Evolutionary conservation across 2,329 filamentous ascomycete genomes (phyloP).

Genomic region (Fusarium sp.): DNA sequence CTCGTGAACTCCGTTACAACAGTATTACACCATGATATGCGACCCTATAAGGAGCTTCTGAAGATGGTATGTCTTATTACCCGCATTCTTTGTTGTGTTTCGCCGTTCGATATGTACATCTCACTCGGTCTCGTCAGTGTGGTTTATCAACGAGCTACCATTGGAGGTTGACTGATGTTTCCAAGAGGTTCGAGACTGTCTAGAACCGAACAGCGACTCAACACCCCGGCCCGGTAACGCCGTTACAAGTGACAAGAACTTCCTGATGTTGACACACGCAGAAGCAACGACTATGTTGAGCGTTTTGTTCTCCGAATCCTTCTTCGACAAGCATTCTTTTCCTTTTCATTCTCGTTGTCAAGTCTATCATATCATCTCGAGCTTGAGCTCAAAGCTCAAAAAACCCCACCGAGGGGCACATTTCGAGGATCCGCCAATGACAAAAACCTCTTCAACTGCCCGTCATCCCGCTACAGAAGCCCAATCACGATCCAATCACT

Average conservation of each 20-base stretch:
- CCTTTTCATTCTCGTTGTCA: neutral
- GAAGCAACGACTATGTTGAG: neutral
- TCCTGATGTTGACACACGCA: conserved; percentile 14
- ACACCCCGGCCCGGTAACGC: conserved; percentile 32
- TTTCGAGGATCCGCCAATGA: conserved; percentile 21
- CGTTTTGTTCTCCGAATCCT: neutral
- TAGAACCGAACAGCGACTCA: conserved; percentile 11
- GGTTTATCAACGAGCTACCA: conserved; percentile 25
- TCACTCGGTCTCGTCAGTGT: conserved; percentile 7
- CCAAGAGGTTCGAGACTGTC: conserved; percentile 30
- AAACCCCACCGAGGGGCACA: conserved; percentile 42
- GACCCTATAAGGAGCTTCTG: conserved; percentile 20
- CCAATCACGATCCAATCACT: conserved; percentile 37
- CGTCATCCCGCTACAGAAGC: conserved; percentile 27
- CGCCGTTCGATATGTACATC: conserved; percentile 7
- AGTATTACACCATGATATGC: conserved; percentile 10
- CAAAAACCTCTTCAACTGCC: conserved; percentile 20
- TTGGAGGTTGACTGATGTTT: conserved; percentile 26
- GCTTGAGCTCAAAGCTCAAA: conserved; percentile 8
- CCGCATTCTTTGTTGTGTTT: neutral
- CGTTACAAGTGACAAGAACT: conserved; percentile 32
- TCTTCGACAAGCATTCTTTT: neutral
- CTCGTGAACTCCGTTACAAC: neutral
- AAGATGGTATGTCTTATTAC: conserved; percentile 8
- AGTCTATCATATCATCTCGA: conserved; percentile 24